Evolutionary conservation across 257 asterid species (phyloP).

Genomic region (Solanum tacnaense): DNA sequence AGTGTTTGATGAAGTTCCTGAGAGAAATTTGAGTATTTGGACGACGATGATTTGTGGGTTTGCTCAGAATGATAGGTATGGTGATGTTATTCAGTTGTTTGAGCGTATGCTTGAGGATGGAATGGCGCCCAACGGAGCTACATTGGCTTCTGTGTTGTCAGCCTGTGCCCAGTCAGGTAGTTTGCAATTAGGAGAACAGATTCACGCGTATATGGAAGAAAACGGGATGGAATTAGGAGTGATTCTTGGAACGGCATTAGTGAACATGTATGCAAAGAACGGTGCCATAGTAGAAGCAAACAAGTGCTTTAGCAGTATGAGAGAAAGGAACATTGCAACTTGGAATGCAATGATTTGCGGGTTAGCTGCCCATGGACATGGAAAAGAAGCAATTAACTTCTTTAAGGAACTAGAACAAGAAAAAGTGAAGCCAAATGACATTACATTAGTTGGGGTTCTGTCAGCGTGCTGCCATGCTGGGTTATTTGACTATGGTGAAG

Average conservation of each 20-base stretch:
- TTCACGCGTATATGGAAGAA: conserved; percentile 38
- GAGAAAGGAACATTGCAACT: conserved; percentile 52
- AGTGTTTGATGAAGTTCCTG: conserved; percentile 56
- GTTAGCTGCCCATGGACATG: conserved; percentile 72
- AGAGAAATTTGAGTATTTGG: conserved; percentile 51
- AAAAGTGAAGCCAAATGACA: conserved; percentile 37
- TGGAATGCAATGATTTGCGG: conserved; percentile 89
- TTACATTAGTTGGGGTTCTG: conserved; percentile 69
- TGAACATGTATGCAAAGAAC: conserved; percentile 80
- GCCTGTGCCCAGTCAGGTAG: conserved; percentile 80
- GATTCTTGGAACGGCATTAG: conserved; percentile 83
- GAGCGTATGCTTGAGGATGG: conserved; percentile 40
- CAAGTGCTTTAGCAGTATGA: conserved; percentile 37
- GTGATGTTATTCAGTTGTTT: conserved; percentile 51
- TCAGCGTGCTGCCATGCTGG: conserved; percentile 88
- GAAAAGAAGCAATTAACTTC: conserved; percentile 43
- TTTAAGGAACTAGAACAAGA: conserved; percentile 38
- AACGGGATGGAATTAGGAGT: conserved; percentile 42
- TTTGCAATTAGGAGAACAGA: conserved; percentile 61
- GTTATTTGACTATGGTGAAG: conserved; percentile 45
- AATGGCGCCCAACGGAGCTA: conserved; percentile 44
- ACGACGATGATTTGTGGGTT: conserved; percentile 77
- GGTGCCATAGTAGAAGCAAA: conserved; percentile 52
- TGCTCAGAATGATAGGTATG: conserved; percentile 46
- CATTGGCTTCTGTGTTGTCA: conserved; percentile 59